phyloP scores from a whole-genome alignment of 176 grass and related monocot genomes.

The Saccharum officinarum region DNA sequence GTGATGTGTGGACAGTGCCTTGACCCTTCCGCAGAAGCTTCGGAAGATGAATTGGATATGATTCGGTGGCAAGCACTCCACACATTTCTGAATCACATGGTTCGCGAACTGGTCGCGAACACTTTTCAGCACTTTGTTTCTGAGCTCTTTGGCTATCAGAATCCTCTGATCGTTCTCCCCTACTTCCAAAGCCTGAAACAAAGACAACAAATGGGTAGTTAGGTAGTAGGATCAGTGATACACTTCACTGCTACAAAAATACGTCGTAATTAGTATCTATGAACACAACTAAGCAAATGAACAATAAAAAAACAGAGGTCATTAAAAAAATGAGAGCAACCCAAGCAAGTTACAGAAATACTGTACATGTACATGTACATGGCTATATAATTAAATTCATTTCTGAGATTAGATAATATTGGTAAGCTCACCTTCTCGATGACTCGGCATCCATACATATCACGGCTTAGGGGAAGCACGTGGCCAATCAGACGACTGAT shows the following conservation, averaged over 20 bases:
- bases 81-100: slow-evolving; percentile 55
- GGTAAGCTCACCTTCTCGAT: slow-evolving; percentile 46
- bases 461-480: neutral
- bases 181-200: slow-evolving; percentile 50
- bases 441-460: slow-evolving; percentile 40
- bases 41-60: slow-evolving; percentile 41
- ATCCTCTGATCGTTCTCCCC: slow-evolving; percentile 35
- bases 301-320: neutral
- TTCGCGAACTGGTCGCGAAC: slow-evolving; percentile 48
- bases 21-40: slow-evolving; percentile 33
- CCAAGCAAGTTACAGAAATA: neutral
- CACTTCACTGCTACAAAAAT: neutral
- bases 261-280: too few relatives aligned
- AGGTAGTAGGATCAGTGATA: neutral
- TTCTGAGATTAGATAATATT: neutral
- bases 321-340: neutral
- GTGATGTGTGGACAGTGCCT: slow-evolving; percentile 33
- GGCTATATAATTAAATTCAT: neutral
- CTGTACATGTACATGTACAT: neutral
- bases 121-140: slow-evolving; percentile 35
- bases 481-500: neutral
- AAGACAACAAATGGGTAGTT: neutral
- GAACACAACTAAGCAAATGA: too few relatives aligned
- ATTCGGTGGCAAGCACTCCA: slow-evolving; percentile 51
- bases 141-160: slow-evolving; percentile 46